Evolutionary conservation across 179 eudicot species (phyloP), one percentile per base, ranked within the genome.

Genomic region (Heliamphora ciliata): DNA sequence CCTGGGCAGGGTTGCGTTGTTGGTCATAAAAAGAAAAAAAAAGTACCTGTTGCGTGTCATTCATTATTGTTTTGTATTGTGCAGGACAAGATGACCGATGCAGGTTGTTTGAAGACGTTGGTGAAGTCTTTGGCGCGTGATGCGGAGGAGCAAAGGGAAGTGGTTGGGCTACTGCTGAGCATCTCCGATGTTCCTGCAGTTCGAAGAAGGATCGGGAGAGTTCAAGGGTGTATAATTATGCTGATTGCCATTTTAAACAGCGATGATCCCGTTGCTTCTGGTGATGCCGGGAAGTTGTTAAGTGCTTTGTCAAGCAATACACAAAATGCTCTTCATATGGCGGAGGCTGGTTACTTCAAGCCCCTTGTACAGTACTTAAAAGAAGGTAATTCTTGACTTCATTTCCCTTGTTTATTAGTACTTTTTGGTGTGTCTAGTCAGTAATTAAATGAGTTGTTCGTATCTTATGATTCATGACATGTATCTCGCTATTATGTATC

Each of bases 271-370:
- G 79, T 83, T 24, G 92, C 96, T 82, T 87, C 96, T 0, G 58
- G 77, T 83, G 93, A 90, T 90, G 98, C 99, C 6, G 89, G 80
- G 51, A 91, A 82, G 82, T 77, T 96, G 85, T 80, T 96, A 65
- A 83, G 60, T 87, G 82, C 89, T 77, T 86, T 96, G 81, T 91
- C 97, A 31, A 81, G 85, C 81, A 92, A 91, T 83, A 87, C 97
- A 64, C 99, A 96, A 77, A 92, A 94, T 89, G 99, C 93, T 82
- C 97, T 96, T 85, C 94, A 91, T 78, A 96, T 96, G 98, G 97
- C 99, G 21, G 98, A 96, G 88, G 92, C 99, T 59, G 97, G 93
- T 74, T 94, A 92, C 80, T 94, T 94, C 86, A 90, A 79, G 84
- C 99, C 99, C 79, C 81, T 96, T 21, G 86, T 93, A 50, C 91